phyloP scores from a whole-genome alignment of 139 green algal species.

The Chloropicon primus region DNA sequence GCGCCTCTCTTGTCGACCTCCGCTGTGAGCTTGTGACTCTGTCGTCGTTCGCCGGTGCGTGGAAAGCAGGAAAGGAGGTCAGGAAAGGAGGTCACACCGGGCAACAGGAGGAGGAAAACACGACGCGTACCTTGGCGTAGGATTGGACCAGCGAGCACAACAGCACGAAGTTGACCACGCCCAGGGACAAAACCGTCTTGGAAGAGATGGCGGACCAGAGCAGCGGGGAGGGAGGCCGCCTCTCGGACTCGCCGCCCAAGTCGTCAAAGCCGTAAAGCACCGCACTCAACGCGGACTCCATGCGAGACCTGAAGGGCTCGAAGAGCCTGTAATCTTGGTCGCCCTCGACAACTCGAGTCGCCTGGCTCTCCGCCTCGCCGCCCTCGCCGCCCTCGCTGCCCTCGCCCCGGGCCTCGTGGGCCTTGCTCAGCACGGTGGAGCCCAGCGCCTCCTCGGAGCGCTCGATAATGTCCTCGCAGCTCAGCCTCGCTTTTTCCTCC shows the following conservation, averaged over 20 bases:
- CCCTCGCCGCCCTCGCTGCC: too few species aligned
- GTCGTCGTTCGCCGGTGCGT: not conserved
- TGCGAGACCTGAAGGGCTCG: not conserved
- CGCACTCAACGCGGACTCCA: not conserved
- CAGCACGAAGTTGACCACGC: not conserved
- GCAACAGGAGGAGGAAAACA: too few species aligned
- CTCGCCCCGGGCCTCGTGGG: too few species aligned
- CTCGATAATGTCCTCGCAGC: not conserved
- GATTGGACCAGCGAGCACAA: not conserved
- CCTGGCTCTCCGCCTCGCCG: not conserved
- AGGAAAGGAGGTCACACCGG: not conserved
- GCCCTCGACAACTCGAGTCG: not conserved
- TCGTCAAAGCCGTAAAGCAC: not conserved
- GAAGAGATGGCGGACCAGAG: too few species aligned
- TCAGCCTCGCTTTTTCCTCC: not conserved
- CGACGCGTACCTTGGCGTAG: not conserved
- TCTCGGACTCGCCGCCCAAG: too few species aligned
- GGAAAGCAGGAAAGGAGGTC: not conserved
- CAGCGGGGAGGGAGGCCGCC: too few species aligned
- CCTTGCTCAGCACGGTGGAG: not conserved
- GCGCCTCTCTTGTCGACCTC: not conserved
- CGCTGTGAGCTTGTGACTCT: not conserved
- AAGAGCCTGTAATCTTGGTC: not conserved
- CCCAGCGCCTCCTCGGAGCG: not conserved
- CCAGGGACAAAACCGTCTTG: not conserved